A percentile compares a stretch with the other conserved stretches of the same genome.
Conservation (phyloP, 2,329 filamentous ascomycete species). For the Exophiala aquamarina region DNA sequence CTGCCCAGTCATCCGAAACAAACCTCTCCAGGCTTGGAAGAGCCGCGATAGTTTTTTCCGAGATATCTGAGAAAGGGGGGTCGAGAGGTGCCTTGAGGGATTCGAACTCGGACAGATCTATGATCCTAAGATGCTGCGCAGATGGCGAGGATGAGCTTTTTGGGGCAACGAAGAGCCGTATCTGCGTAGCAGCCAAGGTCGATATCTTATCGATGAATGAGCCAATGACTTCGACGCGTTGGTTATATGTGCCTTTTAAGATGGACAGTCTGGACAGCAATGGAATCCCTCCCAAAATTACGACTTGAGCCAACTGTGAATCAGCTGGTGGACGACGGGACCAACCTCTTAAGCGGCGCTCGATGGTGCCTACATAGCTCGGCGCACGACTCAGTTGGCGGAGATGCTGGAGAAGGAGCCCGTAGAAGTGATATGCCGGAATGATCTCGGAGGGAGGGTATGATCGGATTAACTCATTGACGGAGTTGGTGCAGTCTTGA, state of each 20-base stretch:
- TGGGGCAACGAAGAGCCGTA: not conserved
- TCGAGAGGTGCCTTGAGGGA: slow-evolving; percentile 5
- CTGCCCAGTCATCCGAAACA: slow-evolving; percentile 19
- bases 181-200: slow-evolving; percentile 4
- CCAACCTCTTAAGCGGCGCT: slow-evolving; percentile 24
- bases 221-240: slow-evolving; percentile 19
- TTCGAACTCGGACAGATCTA: not conserved
- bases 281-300: slow-evolving; percentile 23
- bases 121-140: not conserved
- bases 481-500: slow-evolving; percentile 8
- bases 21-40: slow-evolving; percentile 13
- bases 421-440: slow-evolving; percentile 23
- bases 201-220: slow-evolving; percentile 20
- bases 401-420: slow-evolving; percentile 22
- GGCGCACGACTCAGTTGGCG: slow-evolving; percentile 22
- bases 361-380: slow-evolving; percentile 18
- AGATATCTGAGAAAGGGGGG: slow-evolving; percentile 9
- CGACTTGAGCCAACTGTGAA: slow-evolving; percentile 20
- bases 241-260: slow-evolving; percentile 23
- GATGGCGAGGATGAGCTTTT: not conserved
- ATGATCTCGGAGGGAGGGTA: slow-evolving; percentile 22
- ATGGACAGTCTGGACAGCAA: slow-evolving; percentile 22
- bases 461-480: slow-evolving; percentile 10
- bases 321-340: slow-evolving; percentile 19
- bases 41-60: slow-evolving; percentile 9